phyloP scores from a whole-genome alignment of 768 basidiomycete species.

The Termitomyces sp. region DNA sequence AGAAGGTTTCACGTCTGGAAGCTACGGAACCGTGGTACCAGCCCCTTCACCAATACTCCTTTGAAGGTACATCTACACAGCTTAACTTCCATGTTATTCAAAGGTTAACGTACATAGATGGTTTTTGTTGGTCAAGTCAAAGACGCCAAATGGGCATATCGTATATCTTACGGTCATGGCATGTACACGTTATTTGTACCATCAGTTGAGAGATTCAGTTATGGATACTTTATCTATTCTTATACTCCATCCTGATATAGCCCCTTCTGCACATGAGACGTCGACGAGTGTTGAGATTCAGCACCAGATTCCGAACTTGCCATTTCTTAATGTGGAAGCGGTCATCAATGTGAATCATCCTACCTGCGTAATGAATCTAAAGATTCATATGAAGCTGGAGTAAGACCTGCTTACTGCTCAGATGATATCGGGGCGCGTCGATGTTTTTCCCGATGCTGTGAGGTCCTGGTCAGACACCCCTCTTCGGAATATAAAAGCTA shows the following conservation, averaged over 20 bases:
- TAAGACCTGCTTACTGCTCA: conserved; percentile 15
- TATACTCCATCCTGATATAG: conserved; percentile 13
- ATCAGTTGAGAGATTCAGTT: conserved; percentile 12
- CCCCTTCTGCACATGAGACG: conserved; percentile 19
- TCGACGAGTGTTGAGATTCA: conserved; percentile 19
- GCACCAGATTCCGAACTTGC: conserved; percentile 17
- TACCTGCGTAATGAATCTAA: conserved; percentile 27
- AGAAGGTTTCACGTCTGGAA: not conserved
- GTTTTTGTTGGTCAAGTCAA: not conserved
- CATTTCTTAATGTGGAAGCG: conserved; percentile 22
- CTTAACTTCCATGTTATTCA: not conserved
- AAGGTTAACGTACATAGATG: not conserved
- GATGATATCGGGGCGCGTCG: conserved; percentile 28
- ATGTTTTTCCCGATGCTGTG: conserved; percentile 20
- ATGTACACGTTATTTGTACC: conserved; percentile 14
- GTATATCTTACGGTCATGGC: not conserved
- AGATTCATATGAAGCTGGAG: conserved; percentile 26
- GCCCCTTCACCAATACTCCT: not conserved
- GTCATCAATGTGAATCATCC: conserved; percentile 19
- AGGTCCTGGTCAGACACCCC: conserved; percentile 1
- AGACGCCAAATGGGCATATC: conserved; percentile 8
- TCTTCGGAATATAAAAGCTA: conserved; percentile 5
- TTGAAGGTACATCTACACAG: not conserved
- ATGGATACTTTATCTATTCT: conserved; percentile 15
- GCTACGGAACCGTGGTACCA: not conserved